Base-by-base conservation (phyloP, 2,329 filamentous ascomycete genomes). In the Aspergillus spinulosporus region DNA sequence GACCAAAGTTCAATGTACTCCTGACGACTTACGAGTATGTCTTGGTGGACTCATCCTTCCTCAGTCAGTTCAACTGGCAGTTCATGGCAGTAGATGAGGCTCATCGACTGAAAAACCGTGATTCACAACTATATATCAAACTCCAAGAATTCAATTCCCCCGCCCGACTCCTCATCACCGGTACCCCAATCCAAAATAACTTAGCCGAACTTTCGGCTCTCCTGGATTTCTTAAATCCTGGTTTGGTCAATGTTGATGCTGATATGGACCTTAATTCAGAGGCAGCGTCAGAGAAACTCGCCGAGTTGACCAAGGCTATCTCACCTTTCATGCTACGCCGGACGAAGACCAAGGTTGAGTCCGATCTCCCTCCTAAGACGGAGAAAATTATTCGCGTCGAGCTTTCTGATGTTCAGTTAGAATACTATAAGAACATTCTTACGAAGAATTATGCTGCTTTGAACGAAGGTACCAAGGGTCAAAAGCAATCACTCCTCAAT, bases 331-430 rank as follows among this genome's bases (percentile, higher is more conserved):
- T 99, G 80, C 81, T 99, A 51, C 90, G 94, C 39, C 88, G 94
- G 50, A 97, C 94, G 14, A 99, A 99, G 75, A 90, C 96, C 70
- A 97, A 94, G 55, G 95, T 99, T 5, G 94, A 97, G 72, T 96
- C 92, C 21, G 94, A 99, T 64, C 79, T 99, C 28, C 94, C 94
- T 9, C 92, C 93, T 0, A 99, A 99, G 79, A 96, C 91, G 0
- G 94, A 99, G 73, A 99, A 97, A 79, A 99, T 99, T 63, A 96
- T 99, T 71, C 91, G 95, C 54, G 94, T 99, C 40, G 94, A 97
- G 74, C 81, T 99, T 49, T 96, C 94, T 0, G 94, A 99, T 73
- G 88, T 97, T 29, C 94, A 99, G 70, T 80, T 97, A 7, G 93
- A 99, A 62, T 97, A 97, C 74, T 99, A 99, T 80, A 97, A 97